phyloP scores from a whole-genome alignment of 306 rosid species.

The Luffa aegyptiaca region DNA sequence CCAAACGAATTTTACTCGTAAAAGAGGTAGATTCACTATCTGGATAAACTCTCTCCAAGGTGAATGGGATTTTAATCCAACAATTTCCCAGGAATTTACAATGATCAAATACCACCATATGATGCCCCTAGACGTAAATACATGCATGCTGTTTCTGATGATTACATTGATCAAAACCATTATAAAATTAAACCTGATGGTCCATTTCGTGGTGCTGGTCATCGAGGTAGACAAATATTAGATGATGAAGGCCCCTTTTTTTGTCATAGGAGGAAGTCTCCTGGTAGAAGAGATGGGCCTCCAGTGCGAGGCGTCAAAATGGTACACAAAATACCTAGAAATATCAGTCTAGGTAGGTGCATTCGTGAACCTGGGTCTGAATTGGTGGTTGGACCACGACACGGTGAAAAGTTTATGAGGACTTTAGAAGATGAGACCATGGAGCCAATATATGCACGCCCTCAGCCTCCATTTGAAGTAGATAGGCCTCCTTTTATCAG shows the following conservation, averaged over 20 bases:
- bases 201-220: conserved; percentile 47
- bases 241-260: conserved; percentile 38
- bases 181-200: conserved; percentile 42
- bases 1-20: conserved; percentile 50
- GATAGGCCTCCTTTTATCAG: conserved; percentile 39
- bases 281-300: conserved; percentile 38
- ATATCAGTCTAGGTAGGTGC: conserved; percentile 53
- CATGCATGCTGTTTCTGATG: conserved; percentile 33
- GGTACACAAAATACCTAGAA: conserved; percentile 51
- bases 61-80: conserved; percentile 53
- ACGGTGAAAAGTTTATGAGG: conserved; percentile 50
- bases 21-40: conserved; percentile 49
- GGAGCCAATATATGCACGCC: conserved; percentile 41
- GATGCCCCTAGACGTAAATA: conserved; percentile 53
- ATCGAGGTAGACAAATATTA: conserved; percentile 53
- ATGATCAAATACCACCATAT: conserved; percentile 52
- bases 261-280: conserved; percentile 60
- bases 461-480: conserved; percentile 46
- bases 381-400: conserved; percentile 50
- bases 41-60: conserved; percentile 28
- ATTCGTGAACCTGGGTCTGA: conserved; percentile 46
- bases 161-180: conserved; percentile 42
- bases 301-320: conserved; percentile 30
- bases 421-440: conserved; percentile 38
- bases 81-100: conserved; percentile 30